These are phyloP conservation scores for Nidularia sp. DNA, from an alignment of 768 basidiomycete genomes.

Conservation along the genomic window DNA sequence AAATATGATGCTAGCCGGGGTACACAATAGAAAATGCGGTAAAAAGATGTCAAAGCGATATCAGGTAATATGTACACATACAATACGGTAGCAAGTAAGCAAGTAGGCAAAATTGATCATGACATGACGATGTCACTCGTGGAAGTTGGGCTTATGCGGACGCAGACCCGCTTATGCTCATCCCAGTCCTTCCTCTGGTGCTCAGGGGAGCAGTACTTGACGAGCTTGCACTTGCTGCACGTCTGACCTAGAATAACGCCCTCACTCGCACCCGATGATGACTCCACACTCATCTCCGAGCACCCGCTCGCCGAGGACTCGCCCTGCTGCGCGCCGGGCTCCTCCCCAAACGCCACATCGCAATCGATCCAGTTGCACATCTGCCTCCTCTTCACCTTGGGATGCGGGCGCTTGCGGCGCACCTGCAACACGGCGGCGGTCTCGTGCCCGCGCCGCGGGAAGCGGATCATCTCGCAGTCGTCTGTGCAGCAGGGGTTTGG, in stretches of 20 bases:
- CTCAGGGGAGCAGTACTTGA: slow-evolving; percentile 73
- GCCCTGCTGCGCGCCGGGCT: slow-evolving; percentile 9
- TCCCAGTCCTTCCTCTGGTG: slow-evolving; percentile 79
- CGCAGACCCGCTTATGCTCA: slow-evolving; percentile 70
- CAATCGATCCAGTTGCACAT: slow-evolving; percentile 89
- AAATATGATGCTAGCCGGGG: too few species aligned
- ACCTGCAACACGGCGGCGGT: slow-evolving; percentile 60
- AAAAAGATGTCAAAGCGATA: too few species aligned
- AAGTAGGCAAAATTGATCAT: too few species aligned
- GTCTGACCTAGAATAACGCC: slow-evolving; percentile 41
- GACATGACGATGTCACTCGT: too few species aligned
- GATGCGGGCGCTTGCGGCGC: slow-evolving; percentile 32
- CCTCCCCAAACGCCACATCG: slow-evolving; percentile 53
- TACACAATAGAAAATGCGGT: too few species aligned
- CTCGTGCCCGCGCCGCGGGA: slow-evolving; percentile 62
- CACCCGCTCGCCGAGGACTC: slow-evolving; percentile 28
- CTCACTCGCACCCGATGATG: slow-evolving; percentile 1
- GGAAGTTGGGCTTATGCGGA: slow-evolving; percentile 1
- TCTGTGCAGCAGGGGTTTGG: slow-evolving; percentile 77
- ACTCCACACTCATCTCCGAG: slow-evolving; percentile 12
- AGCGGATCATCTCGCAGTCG: slow-evolving; percentile 81
- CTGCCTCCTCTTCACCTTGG: slow-evolving; percentile 47
- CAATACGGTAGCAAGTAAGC: too few species aligned
- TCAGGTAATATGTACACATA: too few species aligned
- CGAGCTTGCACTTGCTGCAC: slow-evolving; percentile 76